Evolutionary conservation across 2,329 filamentous ascomycete genomes (phyloP).

Genomic region (Aspergillus eucalypticola): DNA sequence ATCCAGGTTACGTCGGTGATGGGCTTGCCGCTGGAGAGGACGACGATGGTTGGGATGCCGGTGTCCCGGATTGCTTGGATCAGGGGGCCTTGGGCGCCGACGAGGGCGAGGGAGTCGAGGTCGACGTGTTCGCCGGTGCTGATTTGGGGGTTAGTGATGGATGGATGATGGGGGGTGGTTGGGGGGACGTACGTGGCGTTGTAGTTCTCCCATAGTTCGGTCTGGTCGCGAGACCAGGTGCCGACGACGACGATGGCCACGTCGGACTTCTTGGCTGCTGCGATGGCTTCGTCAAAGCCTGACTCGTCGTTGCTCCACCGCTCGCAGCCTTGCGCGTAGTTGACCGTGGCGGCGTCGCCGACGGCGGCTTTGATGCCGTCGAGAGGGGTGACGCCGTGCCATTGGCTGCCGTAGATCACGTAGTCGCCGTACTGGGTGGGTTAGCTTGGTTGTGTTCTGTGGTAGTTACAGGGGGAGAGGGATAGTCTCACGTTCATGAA

Average conservation of each 20-base stretch:
- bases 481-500: slow-evolving; percentile 63
- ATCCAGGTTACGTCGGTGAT: slow-evolving; percentile 70
- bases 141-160: background rate
- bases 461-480: no score
- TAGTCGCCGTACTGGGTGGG: slow-evolving; percentile 66
- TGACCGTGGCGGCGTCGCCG: slow-evolving; percentile 58
- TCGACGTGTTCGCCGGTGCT: slow-evolving; percentile 72
- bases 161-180: background rate
- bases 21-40: slow-evolving; percentile 70
- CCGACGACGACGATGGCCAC: slow-evolving; percentile 73
- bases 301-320: slow-evolving; percentile 71
- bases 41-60: slow-evolving; percentile 66
- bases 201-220: slow-evolving; percentile 67
- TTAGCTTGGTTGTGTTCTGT: no score
- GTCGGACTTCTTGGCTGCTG: slow-evolving; percentile 65
- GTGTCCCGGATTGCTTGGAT: slow-evolving; percentile 68
- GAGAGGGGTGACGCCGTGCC: slow-evolving; percentile 67
- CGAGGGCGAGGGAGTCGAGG: slow-evolving; percentile 62
- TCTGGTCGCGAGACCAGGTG: slow-evolving; percentile 73
- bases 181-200: slow-evolving; percentile 59
- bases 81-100: slow-evolving; percentile 68
- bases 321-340: slow-evolving; percentile 70
- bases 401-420: slow-evolving; percentile 65
- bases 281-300: slow-evolving; percentile 66
- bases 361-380: slow-evolving; percentile 66